Percentiles rank a stretch among this genome's conserved stretches.
phyloP scores from a whole-genome alignment of 345 rosid genomes.

The Cardamine occulta region DNA sequence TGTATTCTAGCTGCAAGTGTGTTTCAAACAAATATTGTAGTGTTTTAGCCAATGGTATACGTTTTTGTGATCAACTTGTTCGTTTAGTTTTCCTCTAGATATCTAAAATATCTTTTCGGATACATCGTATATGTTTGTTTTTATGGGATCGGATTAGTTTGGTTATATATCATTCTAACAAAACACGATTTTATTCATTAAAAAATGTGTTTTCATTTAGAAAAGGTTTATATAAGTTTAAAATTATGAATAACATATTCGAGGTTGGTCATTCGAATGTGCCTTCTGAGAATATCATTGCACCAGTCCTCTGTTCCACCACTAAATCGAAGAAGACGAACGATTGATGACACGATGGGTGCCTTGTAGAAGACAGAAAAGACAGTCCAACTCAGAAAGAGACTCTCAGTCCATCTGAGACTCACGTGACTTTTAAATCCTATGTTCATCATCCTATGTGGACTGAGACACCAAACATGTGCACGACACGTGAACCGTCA shows the following conservation, averaged over 20 bases:
- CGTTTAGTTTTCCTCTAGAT: neutral
- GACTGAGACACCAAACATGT: too few relatives aligned
- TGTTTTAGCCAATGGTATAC: neutral
- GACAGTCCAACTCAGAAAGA: neutral
- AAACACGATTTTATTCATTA: neutral
- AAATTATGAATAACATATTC: neutral
- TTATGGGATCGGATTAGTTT: neutral
- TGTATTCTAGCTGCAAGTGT: neutral
- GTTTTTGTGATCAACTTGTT: neutral
- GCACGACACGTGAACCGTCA: neutral
- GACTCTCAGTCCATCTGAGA: neutral
- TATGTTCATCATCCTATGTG: too few relatives aligned
- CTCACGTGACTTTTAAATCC: neutral
- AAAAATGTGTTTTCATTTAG: neutral
- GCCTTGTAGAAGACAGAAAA: neutral
- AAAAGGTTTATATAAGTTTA: neutral
- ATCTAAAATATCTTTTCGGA: neutral
- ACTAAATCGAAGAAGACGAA: neutral
- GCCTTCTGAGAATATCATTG: neutral
- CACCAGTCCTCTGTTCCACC: neutral
- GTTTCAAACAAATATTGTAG: neutral
- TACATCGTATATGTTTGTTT: neutral
- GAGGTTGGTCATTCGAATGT: neutral
- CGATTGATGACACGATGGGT: neutral
- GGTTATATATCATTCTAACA: neutral